A percentile compares a stretch with the other conserved stretches of the same genome.
Conservation (phyloP, 2,329 filamentous ascomycete genomes). For the Colletotrichum aenigma region DNA sequence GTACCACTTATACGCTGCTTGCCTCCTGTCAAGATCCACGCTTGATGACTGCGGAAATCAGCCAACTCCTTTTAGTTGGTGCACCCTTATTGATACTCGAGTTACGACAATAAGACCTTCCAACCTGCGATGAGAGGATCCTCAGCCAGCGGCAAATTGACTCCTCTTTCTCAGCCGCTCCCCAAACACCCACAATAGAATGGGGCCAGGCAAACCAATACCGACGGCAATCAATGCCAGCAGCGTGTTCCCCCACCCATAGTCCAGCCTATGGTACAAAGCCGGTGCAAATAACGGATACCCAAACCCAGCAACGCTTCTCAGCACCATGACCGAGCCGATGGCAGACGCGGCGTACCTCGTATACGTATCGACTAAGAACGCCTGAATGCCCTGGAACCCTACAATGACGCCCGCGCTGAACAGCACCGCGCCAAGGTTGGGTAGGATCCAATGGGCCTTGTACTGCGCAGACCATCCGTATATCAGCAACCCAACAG, state of each 20-base stretch:
- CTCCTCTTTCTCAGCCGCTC: constrained; percentile 34
- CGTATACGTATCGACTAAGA: constrained; percentile 52
- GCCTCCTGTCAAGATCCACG: background rate
- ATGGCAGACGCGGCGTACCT: constrained; percentile 50
- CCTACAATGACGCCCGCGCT: constrained; percentile 41
- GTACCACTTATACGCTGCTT: background rate
- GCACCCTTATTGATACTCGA: background rate
- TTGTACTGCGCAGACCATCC: constrained; percentile 48
- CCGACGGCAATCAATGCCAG: constrained; percentile 47
- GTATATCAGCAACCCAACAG: constrained; percentile 48
- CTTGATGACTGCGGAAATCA: background rate
- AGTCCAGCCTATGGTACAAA: constrained; percentile 47
- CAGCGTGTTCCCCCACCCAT: constrained; percentile 46
- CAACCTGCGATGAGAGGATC: background rate
- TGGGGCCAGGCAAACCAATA: constrained; percentile 43
- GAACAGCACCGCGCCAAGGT: constrained; percentile 46
- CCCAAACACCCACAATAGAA: constrained; percentile 50
- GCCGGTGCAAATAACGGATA: constrained; percentile 55
- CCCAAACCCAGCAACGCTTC: constrained; percentile 53
- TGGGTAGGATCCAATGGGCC: constrained; percentile 50
- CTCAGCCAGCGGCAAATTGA: constrained; percentile 13
- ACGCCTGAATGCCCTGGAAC: constrained; percentile 51
- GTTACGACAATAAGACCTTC: background rate
- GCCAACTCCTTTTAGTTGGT: background rate
- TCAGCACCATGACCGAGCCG: constrained; percentile 46